Percentiles rank a stretch among this genome's conserved stretches.
These are phyloP conservation scores for Penicillium fimorum DNA, from an alignment of 495 filamentous ascomycete species.

Conservation along the genomic window DNA sequence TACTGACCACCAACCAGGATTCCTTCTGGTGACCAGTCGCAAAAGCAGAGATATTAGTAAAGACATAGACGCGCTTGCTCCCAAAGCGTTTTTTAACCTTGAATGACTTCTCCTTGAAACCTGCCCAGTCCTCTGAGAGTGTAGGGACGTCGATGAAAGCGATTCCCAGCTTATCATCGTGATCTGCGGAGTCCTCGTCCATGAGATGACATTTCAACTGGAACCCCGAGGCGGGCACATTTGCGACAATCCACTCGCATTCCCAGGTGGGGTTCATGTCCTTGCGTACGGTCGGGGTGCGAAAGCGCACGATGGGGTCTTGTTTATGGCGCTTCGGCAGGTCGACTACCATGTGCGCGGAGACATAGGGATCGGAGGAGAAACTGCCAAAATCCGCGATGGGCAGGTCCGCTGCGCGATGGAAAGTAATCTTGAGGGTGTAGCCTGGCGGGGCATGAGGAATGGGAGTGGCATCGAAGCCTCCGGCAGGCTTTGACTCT, in stretches of 20 bases:
- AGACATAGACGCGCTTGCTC: constrained; percentile 78
- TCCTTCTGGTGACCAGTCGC: constrained; percentile 54
- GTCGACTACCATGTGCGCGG: constrained; percentile 61
- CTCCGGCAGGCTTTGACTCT: constrained; percentile 60
- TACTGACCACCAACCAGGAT: constrained; percentile 63
- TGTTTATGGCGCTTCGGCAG: constrained; percentile 75
- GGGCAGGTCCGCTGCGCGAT: constrained; percentile 75
- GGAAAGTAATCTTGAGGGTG: constrained; percentile 82
- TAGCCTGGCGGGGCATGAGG: constrained; percentile 71
- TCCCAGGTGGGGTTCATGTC: constrained; percentile 78
- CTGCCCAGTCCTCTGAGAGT: constrained; percentile 64
- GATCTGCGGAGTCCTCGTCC: constrained; percentile 85
- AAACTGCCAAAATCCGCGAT: constrained; percentile 72
- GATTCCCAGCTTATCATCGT: constrained; percentile 85
- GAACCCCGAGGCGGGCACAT: constrained; percentile 77
- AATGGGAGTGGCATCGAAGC: constrained; percentile 75
- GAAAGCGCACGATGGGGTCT: constrained; percentile 66
- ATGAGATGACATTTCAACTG: constrained; percentile 75
- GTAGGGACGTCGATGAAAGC: constrained; percentile 61
- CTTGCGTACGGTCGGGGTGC: constrained; percentile 71
- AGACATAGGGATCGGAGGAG: constrained; percentile 82
- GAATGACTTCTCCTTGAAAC: constrained; percentile 61
- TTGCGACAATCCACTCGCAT: constrained; percentile 80
- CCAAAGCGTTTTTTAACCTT: constrained; percentile 78
- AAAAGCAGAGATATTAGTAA: constrained; percentile 61